These are phyloP conservation scores for Rhododendron ferrugineum DNA, from an alignment of 148 eudicot genomes.

Conservation along the genomic window DNA sequence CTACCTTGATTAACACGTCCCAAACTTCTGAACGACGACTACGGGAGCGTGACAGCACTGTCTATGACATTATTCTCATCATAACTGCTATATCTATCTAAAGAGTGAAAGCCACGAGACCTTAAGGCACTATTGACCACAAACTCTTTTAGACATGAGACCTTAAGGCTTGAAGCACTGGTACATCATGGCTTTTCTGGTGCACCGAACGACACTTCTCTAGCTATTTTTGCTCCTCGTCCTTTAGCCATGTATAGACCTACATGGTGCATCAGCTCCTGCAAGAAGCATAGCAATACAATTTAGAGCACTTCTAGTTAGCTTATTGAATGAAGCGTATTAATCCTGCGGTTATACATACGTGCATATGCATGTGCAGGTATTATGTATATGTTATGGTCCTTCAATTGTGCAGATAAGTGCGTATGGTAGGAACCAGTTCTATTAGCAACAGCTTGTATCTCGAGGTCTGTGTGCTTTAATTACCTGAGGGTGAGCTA, in stretches of 20 bases:
- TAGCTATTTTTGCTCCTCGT: constrained; percentile 56
- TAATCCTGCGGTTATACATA: not conserved
- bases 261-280: constrained; percentile 70
- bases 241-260: constrained; percentile 67
- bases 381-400: not conserved
- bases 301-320: not conserved
- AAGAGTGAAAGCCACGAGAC: not conserved
- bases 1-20: not conserved
- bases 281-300: constrained; percentile 1
- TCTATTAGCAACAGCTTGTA: not conserved
- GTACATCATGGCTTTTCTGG: constrained; percentile 10
- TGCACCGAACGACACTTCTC: constrained; percentile 18
- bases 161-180: not conserved
- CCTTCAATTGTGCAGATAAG: not conserved
- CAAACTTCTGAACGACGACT: not conserved
- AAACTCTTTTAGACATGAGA: not conserved
- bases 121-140: not conserved
- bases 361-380: not conserved
- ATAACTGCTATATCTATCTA: not conserved
- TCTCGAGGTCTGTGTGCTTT: not conserved
- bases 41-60: not conserved
- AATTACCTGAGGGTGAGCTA: constrained; percentile 40
- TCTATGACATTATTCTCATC: not conserved
- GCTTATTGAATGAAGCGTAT: not conserved
- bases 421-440: not conserved